Evolutionary conservation across 805 yeast species (phyloP), one percentile per base, ranked within the genome.

Genomic region (Jamesozyma lodderae): DNA sequence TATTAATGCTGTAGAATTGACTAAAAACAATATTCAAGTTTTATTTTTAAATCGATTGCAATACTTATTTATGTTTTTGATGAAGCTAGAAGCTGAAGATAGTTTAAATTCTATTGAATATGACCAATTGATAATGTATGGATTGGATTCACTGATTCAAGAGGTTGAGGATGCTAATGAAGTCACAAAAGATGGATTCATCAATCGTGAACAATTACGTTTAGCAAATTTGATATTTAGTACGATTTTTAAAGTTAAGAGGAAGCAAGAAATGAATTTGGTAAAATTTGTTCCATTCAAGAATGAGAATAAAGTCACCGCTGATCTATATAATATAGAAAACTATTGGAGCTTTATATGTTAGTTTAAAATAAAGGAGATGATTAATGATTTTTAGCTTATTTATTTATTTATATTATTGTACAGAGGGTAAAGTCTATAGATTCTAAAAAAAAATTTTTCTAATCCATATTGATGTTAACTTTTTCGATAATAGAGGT

Each of bases 11-110:
- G 36, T 47, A 7, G 35, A 35, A 7, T 38, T 30, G 16, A 41
- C 48, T 19, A 31, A 51, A 22, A 21, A 43, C 6, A 43, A 48
- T 22, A 42, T 57, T 6, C 43, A 53, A 17, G 41, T 60, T 8
- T 36, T 60, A 3, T 60, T 59, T 41, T 36, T 60, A 24, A 55
- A 50, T 33, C 51, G 51, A 19, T 36, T 55, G 15, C 60, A 57
- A 41, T 58, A 57, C 34, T 37, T 60, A 17, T 57, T 51, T 32
- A 60, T 60, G 60, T 60, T 54, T 39, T 34, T 60, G 40, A 59
- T 56, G 46, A 52, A 55, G 36, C 41, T 57, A 11, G 60, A 58
- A 37, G 53, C 48, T 3, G 57, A 45, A 10, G 54, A 30, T 9
- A 41, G 40, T 13, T 19, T 21, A 4, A 26, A 35, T 13, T 26